phyloP scores from a whole-genome alignment of 257 asterid species.

The Salvia miltiorrhiza region DNA sequence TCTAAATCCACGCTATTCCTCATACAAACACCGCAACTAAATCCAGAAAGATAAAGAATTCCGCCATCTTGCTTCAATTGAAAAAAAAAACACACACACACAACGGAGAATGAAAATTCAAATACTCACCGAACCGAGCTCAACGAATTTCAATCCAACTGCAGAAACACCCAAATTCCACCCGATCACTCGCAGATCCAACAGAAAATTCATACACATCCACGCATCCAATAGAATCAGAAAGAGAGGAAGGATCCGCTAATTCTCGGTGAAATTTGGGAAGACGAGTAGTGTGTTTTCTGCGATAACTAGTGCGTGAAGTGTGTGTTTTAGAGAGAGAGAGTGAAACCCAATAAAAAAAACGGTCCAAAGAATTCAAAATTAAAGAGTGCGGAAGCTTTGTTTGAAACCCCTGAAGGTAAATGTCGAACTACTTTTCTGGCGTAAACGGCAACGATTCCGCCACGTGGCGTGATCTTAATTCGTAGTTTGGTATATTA shows the following conservation, averaged over 20 bases:
- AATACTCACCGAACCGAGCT: conserved; percentile 37
- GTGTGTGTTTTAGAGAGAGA: conserved; percentile 20
- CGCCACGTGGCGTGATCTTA: neutral
- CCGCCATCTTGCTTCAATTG: neutral
- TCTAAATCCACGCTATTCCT: conserved; percentile 3
- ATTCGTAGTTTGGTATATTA: neutral
- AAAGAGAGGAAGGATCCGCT: conserved; percentile 22
- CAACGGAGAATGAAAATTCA: neutral
- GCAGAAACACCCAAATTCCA: conserved; percentile 11
- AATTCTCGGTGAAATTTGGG: conserved; percentile 12
- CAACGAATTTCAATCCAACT: conserved; percentile 22
- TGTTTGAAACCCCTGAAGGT: conserved; percentile 22
- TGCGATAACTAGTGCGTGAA: conserved; percentile 21
- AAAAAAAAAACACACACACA: neutral
- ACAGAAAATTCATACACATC: neutral
- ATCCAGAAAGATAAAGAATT: conserved; percentile 1
- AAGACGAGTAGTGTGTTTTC: conserved; percentile 13
- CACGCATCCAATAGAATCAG: neutral
- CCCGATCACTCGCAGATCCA: conserved; percentile 38
- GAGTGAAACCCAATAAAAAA: neutral
- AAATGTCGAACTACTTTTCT: conserved; percentile 18
- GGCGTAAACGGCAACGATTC: neutral
- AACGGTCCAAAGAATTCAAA: conserved; percentile 37
- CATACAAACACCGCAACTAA: neutral
- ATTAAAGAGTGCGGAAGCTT: conserved; percentile 20